phyloP scores from a whole-genome alignment of 1,284 basidiomycete species.

The Boletellus deceptivus region DNA sequence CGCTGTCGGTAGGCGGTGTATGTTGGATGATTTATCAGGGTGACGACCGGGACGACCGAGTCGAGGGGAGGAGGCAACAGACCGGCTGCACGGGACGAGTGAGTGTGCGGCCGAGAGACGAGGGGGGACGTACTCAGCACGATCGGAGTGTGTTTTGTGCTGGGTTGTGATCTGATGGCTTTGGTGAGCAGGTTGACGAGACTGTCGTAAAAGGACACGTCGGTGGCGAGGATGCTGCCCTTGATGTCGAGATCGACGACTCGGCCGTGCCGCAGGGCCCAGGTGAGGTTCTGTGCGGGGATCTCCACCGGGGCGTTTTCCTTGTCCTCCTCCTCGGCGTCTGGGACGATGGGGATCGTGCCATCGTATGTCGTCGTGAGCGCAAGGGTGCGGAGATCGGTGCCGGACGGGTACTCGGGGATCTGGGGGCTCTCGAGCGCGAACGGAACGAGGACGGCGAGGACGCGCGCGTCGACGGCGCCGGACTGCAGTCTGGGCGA shows the following conservation, averaged over 20 bases:
- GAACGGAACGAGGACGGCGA: slow-evolving; percentile 59
- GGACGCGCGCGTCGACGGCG: slow-evolving; percentile 38
- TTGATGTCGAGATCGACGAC: slow-evolving; percentile 70
- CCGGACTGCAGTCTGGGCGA: slow-evolving; percentile 37
- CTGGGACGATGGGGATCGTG: slow-evolving; percentile 40
- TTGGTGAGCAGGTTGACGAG: slow-evolving; percentile 75
- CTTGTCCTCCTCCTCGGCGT: slow-evolving; percentile 15
- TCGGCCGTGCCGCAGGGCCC: slow-evolving; percentile 60
- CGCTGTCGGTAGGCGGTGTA: slow-evolving; percentile 76
- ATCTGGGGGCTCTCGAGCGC: slow-evolving; percentile 44
- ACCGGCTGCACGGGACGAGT: slow-evolving; percentile 55
- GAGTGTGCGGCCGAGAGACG: slow-evolving; percentile 5
- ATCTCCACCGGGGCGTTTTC: slow-evolving; percentile 15
- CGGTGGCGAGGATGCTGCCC: slow-evolving; percentile 45
- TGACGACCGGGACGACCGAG: slow-evolving; percentile 66
- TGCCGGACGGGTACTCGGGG: slow-evolving; percentile 41
- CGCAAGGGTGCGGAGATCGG: slow-evolving; percentile 46
- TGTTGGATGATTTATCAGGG: slow-evolving; percentile 70
- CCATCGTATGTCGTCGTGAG: slow-evolving; percentile 56
- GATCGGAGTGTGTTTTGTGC: slow-evolving; percentile 51
- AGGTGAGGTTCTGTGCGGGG: slow-evolving; percentile 45
- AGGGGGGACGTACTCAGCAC: slow-evolving; percentile 63
- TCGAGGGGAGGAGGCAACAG: slow-evolving; percentile 83
- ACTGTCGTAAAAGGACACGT: slow-evolving; percentile 59
- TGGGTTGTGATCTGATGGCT: slow-evolving; percentile 38